Conservation (phyloP, 495 filamentous ascomycete species). For the Lepidopterella palustris region DNA sequence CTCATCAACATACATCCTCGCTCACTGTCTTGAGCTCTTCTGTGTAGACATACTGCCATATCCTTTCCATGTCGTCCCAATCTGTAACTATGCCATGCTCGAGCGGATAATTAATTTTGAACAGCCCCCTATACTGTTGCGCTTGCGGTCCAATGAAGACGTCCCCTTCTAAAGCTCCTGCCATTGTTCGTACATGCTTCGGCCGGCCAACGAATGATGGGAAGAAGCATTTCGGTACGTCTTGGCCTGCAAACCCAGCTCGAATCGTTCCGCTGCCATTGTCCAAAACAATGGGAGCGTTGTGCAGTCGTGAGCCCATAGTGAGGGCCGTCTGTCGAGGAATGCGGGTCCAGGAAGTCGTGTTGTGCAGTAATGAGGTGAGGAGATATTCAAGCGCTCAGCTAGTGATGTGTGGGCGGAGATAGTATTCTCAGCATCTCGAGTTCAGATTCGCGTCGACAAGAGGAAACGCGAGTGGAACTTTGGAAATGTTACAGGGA, state of each 20-base stretch:
- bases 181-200: slow-evolving; percentile 93
- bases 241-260: slow-evolving; percentile 93
- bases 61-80: slow-evolving; percentile 99
- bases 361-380: background rate
- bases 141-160: slow-evolving; percentile 93
- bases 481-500: background rate
- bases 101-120: slow-evolving; percentile 92
- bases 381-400: background rate
- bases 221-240: slow-evolving; percentile 91
- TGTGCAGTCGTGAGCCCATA: slow-evolving; percentile 56
- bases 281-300: slow-evolving; percentile 96
- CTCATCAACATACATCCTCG: slow-evolving; percentile 65
- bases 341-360: background rate
- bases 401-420: background rate
- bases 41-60: slow-evolving; percentile 85
- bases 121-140: slow-evolving; percentile 82
- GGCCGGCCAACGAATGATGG: slow-evolving; percentile 97
- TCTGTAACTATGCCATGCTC: slow-evolving; percentile 98
- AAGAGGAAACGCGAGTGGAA: too few relatives aligned
- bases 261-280: slow-evolving; percentile 98
- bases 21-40: slow-evolving; percentile 88
- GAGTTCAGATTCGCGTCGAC: background rate
- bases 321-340: slow-evolving; percentile 5
- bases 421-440: background rate
- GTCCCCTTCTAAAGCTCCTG: slow-evolving; percentile 92